A percentile compares a stretch with the other conserved stretches of the same genome.
Evolutionary conservation across 768 basidiomycete species (phyloP).

Genomic region (Mycena vulgaris): DNA sequence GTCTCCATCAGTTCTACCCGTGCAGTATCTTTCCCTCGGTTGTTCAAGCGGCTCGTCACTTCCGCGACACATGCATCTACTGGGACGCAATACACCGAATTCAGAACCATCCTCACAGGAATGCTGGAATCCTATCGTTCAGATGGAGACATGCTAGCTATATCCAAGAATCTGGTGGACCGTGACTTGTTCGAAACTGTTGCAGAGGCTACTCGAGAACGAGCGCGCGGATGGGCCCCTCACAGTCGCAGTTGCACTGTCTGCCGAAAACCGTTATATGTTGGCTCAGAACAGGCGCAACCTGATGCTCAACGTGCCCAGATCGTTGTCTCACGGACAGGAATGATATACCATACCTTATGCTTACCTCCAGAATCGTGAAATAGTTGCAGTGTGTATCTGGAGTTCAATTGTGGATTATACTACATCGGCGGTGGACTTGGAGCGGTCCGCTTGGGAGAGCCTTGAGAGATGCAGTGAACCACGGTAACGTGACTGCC

Average conservation of each 20-base stretch:
- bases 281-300: constrained; percentile 35
- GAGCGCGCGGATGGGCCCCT: constrained; percentile 74
- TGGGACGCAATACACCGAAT: constrained; percentile 88
- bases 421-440: no score
- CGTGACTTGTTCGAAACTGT: constrained; percentile 87
- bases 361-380: constrained; percentile 51
- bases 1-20: constrained; percentile 87
- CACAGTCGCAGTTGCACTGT: constrained; percentile 62
- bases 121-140: constrained; percentile 96
- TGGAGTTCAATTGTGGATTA: constrained; percentile 14
- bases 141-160: constrained; percentile 90
- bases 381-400: constrained; percentile 20
- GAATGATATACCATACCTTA: constrained; percentile 68
- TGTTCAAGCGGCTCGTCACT: constrained; percentile 94
- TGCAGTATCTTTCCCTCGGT: constrained; percentile 88
- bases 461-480: no score
- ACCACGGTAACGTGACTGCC: no score
- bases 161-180: constrained; percentile 86
- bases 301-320: constrained; percentile 42
- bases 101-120: constrained; percentile 90
- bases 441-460: no score
- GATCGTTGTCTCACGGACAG: constrained; percentile 71
- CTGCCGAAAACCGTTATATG: constrained; percentile 66
- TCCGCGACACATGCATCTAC: constrained; percentile 67
- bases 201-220: constrained; percentile 70